Evolutionary conservation across 2,329 filamentous ascomycete genomes (phyloP), one percentile per base, ranked within the genome.

Genomic region (Fusarium sp.): DNA sequence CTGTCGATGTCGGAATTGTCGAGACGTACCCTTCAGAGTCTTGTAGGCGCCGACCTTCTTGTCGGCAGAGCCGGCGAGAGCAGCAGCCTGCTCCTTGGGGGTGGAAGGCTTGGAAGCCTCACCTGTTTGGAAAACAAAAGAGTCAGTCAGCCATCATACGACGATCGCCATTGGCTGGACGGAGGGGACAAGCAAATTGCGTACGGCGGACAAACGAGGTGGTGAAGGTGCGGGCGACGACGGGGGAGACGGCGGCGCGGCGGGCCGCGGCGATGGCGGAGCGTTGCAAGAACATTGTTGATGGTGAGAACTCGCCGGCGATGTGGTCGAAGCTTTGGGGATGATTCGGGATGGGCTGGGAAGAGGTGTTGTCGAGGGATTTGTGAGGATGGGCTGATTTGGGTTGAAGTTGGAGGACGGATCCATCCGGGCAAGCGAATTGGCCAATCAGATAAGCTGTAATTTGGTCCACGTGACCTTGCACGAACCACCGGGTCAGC

Each of bases 171-270:
- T 76, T 76, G 74, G 71, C 65, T 70, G 72, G 69, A 64, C 66
- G 67, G 71, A 31, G 29, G 64, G 69, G 31, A 34, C 66, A 62
- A 71, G 69, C 69, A 79, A 79, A 75, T 69, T 71, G 80, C 83
- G 77, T 90, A 92, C 90, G 87, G 85, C 89, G 90, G 81, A 89
- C 83, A 77, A 90, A 83, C 72, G 89, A 88, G 81, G 87, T 90
- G 76, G 88, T 84, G 82, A 92, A 90, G 83, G 84, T 87, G 83
- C 90, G 90, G 79, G 87, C 86, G 80, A 87, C 83, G 74, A 84
- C 83, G 76, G 89, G 88, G 64, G 80, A 85, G 80, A 87, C 86
- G 70, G 87, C 90, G 71, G 80, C 83, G 76, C 90, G 89, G 82
- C 90, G 90, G 80, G 89, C 90, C 81, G 86, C 89, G 77, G 87